A percentile compares a stretch with the other conserved stretches of the same genome.
Conservation (phyloP, 495 filamentous ascomycete species). For the Bathelium albidoporum region DNA sequence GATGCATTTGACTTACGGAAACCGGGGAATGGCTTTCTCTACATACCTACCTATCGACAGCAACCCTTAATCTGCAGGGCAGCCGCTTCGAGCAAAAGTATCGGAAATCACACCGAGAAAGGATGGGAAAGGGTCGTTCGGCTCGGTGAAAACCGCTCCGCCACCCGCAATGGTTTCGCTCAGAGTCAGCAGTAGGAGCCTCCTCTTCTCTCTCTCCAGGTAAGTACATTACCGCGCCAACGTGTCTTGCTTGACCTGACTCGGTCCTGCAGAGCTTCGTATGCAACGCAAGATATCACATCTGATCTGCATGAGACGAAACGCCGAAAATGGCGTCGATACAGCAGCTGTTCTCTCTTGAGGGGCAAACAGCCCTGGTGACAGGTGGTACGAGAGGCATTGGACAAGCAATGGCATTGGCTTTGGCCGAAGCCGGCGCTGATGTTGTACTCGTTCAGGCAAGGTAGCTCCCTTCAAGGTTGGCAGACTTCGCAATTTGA, state of each 20-base stretch:
- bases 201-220: too few species aligned
- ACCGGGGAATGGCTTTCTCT: background rate
- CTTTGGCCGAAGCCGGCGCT: slow-evolving; percentile 72
- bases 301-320: background rate
- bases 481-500: slow-evolving; percentile 1
- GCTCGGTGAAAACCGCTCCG: background rate
- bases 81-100: background rate
- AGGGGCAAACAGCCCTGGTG: slow-evolving; percentile 66
- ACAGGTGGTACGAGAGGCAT: slow-evolving; percentile 87
- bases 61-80: background rate
- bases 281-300: background rate
- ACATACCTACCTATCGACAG: background rate
- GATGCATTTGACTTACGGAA: background rate
- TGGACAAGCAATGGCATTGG: slow-evolving; percentile 72
- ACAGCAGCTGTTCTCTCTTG: slow-evolving; percentile 31
- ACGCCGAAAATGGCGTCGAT: slow-evolving; percentile 25
- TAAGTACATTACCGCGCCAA: too few species aligned
- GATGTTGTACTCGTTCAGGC: slow-evolving; percentile 61
- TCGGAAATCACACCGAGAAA: background rate
- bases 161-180: background rate
- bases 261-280: too few species aligned
- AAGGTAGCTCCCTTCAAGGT: background rate
- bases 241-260: too few species aligned
- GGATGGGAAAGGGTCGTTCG: background rate
- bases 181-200: background rate